Base-by-base conservation (phyloP, 2,329 filamentous ascomycete species). In the Tolypocladium ovalisporum region DNA sequence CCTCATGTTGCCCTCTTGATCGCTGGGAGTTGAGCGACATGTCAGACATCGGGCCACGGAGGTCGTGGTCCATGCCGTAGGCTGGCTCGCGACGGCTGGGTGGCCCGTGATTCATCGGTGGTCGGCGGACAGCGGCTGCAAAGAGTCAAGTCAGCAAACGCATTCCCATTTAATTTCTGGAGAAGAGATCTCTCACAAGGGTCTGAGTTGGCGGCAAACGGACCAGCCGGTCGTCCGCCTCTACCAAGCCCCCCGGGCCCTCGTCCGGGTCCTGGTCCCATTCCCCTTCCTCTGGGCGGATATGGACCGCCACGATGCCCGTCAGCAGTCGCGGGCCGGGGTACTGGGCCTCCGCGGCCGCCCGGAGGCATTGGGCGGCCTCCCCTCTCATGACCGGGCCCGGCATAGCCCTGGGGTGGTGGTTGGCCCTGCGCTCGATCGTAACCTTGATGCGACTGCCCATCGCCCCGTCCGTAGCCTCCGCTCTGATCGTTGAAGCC, bases 331-430 rank as follows among this genome's bases (percentile, higher is more conserved):
- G 71, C 70, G 53, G 74, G 69, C 54, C 77, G 70, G 58, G 69
- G 69, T 62, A 76, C 72, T 13, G 75, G 74, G n/a, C 72, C 76
- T 34, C 76, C 75, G 64, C 77, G 73, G 57, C 74, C 77, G 37
- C 73, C 72, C 35, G 69, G 68, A 57, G 75, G 75, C 53, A 75
- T 73, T 34, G 70, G 71, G 22, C 71, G 71, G 52, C 72, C 71
- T 59, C 75, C 74, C 54, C 74, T 73, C 27, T 72, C 72, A 9
- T 71, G 70, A 19, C 69, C 71, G 8, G 69, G 70, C 7, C 73
- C 75, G 60, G 79, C 78, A 59, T 74, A 73, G 55, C 79, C 76
- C 60, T 76, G 75, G 19, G 65, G 73, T 17, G 72, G 71, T 17
- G 73, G 75, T 15, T 68, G 71, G 37, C 73, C 73, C 65, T 75